Conservation (phyloP, 768 basidiomycete species). For the Boletus reticulatus region DNA sequence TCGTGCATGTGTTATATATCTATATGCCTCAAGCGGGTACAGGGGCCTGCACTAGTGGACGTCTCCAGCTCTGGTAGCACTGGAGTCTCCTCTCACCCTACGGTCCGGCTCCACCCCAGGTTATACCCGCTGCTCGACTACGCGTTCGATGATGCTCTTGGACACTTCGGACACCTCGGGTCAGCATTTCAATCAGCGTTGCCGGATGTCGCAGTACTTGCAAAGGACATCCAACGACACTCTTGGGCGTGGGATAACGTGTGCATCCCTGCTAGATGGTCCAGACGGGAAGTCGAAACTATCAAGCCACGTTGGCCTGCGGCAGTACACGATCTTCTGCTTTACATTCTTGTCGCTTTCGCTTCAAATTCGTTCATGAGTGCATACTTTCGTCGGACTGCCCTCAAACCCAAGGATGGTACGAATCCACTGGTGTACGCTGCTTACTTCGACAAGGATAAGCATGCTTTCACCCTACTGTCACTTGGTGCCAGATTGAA, state of each 20-base stretch:
- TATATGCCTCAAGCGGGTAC: neutral
- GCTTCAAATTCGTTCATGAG: neutral
- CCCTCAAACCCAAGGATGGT: neutral
- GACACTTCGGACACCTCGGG: neutral
- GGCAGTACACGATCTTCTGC: neutral
- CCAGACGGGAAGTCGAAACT: too few species aligned
- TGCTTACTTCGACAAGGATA: neutral
- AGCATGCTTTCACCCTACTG: neutral
- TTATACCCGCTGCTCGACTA: neutral
- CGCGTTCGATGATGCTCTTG: neutral
- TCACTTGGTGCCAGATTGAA: neutral
- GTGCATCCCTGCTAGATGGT: neutral
- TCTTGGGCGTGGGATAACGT: neutral
- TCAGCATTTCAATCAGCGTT: neutral
- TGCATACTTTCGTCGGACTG: neutral
- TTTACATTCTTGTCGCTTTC: conserved; percentile 1
- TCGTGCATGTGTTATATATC: conserved; percentile 7
- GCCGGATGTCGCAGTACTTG: neutral
- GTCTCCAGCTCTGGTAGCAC: neutral
- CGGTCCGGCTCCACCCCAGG: neutral
- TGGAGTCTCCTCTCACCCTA: neutral
- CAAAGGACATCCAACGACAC: neutral
- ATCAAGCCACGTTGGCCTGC: neutral
- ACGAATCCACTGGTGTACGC: conserved; percentile 4
- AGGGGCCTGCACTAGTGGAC: neutral